Conservation (phyloP, 2,329 filamentous ascomycete genomes). For the Hypoxylon sp. region DNA sequence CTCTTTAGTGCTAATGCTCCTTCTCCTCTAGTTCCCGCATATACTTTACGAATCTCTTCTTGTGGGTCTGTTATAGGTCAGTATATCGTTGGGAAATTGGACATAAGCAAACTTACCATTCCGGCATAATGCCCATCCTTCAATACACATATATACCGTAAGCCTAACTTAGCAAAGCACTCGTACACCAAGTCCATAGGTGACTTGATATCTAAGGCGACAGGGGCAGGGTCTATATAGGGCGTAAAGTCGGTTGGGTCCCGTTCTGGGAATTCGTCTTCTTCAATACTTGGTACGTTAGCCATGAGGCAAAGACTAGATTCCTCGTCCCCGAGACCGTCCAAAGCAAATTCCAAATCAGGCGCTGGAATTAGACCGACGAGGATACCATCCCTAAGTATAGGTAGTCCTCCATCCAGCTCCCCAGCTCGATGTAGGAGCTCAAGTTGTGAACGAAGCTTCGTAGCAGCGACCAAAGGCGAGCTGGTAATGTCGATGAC, state of each 20-base stretch:
- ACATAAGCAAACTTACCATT: constrained; percentile 68
- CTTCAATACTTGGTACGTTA: constrained; percentile 67
- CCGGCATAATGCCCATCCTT: constrained; percentile 86
- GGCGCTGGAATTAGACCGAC: constrained; percentile 93
- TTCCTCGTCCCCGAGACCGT: constrained; percentile 80
- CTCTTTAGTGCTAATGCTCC: constrained; percentile 39
- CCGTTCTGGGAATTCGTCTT: constrained; percentile 64
- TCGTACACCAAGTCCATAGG: constrained; percentile 97
- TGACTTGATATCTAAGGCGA: constrained; percentile 86
- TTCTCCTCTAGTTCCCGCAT: constrained; percentile 81
- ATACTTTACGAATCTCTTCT: constrained; percentile 96
- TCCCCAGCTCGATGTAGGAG: constrained; percentile 85
- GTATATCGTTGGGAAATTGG: constrained; percentile 16
- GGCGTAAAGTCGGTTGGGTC: constrained; percentile 87
- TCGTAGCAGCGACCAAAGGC: constrained; percentile 77
- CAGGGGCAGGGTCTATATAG: constrained; percentile 90
- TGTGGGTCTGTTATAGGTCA: constrained; percentile 71
- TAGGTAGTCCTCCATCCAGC: constrained; percentile 89
- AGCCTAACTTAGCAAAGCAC: constrained; percentile 91
- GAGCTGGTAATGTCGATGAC: constrained; percentile 90
- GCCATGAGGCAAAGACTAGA: constrained; percentile 84
- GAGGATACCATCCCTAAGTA: constrained; percentile 79
- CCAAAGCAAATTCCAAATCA: constrained; percentile 91
- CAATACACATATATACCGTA: constrained; percentile 91
- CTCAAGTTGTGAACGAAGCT: constrained; percentile 82